Conservation (phyloP, 805 yeast genomes). For the Myxozyma neotropica region DNA sequence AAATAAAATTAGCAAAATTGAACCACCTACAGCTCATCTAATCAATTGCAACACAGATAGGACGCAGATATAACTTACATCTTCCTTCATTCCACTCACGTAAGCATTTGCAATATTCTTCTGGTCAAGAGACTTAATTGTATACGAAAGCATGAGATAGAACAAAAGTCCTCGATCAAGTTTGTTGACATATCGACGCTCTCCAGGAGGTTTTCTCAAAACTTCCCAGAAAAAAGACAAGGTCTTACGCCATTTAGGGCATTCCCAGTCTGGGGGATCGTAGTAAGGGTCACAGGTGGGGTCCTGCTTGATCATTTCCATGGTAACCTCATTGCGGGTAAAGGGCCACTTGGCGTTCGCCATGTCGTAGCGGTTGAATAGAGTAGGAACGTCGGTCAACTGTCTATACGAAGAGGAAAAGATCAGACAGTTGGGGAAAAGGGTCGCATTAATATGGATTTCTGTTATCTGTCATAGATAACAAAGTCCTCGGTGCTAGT, state of each 20-base stretch:
- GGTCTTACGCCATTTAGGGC: conserved; percentile 18
- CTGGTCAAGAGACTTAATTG: conserved; percentile 68
- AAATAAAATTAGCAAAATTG: conserved; percentile 33
- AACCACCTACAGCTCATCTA: too few species aligned
- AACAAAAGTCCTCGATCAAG: conserved; percentile 58
- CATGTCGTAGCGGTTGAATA: conserved; percentile 2
- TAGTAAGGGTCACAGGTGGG: conserved; percentile 30
- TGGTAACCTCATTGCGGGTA: conserved; percentile 26
- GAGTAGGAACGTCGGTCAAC: not conserved
- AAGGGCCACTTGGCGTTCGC: conserved; percentile 25
- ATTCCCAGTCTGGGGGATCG: conserved; percentile 29
- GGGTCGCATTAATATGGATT: too few species aligned
- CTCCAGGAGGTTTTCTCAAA: conserved; percentile 46
- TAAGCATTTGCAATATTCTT: conserved; percentile 66
- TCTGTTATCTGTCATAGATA: too few species aligned
- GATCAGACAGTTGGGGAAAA: too few species aligned
- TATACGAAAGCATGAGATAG: conserved; percentile 62
- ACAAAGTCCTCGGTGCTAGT: too few species aligned
- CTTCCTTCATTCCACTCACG: conserved; percentile 62
- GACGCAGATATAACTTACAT: too few species aligned
- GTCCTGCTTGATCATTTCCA: conserved; percentile 28
- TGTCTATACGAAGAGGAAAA: not conserved
- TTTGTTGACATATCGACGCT: conserved; percentile 52
- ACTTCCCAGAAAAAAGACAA: conserved; percentile 30
- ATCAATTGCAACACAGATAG: too few species aligned